These are phyloP conservation scores for Fagopyrum esculentum DNA, from an alignment of 148 eudicot genomes.

Conservation along the genomic window DNA sequence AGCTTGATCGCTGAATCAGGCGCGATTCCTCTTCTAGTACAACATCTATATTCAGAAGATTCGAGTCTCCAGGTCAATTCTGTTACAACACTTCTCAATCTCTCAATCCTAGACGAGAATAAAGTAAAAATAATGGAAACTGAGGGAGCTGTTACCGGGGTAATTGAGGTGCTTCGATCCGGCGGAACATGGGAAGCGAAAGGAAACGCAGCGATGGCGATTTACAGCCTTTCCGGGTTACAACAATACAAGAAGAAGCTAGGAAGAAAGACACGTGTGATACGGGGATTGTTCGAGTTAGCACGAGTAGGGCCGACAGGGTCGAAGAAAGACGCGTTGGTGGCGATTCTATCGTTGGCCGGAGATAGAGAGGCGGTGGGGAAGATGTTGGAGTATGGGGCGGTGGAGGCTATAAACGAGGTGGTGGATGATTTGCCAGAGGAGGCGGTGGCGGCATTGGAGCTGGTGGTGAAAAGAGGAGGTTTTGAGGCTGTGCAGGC, in stretches of 20 bases:
- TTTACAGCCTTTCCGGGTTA: slow-evolving; percentile 63
- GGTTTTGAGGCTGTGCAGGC: slow-evolving; percentile 59
- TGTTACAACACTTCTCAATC: slow-evolving; percentile 68
- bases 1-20: slow-evolving; percentile 73
- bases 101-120: slow-evolving; percentile 72
- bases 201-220: slow-evolving; percentile 85
- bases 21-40: slow-evolving; percentile 47
- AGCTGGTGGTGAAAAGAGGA: slow-evolving; percentile 73
- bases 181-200: slow-evolving; percentile 94
- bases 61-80: slow-evolving; percentile 70
- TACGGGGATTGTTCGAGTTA: slow-evolving; percentile 63
- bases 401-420: slow-evolving; percentile 41
- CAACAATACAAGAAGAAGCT: slow-evolving; percentile 47
- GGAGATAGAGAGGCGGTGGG: slow-evolving; percentile 71
- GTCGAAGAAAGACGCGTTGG: slow-evolving; percentile 64
- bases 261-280: slow-evolving; percentile 62
- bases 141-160: slow-evolving; percentile 60
- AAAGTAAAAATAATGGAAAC: slow-evolving; percentile 71
- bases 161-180: slow-evolving; percentile 58
- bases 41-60: slow-evolving; percentile 38
- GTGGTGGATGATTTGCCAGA: slow-evolving; percentile 54
- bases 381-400: slow-evolving; percentile 62
- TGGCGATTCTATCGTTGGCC: slow-evolving; percentile 66
- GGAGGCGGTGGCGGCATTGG: slow-evolving; percentile 60
- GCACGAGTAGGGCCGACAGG: slow-evolving; percentile 52